Conservation (phyloP, 768 basidiomycete species). For the Pholiota microspora region DNA sequence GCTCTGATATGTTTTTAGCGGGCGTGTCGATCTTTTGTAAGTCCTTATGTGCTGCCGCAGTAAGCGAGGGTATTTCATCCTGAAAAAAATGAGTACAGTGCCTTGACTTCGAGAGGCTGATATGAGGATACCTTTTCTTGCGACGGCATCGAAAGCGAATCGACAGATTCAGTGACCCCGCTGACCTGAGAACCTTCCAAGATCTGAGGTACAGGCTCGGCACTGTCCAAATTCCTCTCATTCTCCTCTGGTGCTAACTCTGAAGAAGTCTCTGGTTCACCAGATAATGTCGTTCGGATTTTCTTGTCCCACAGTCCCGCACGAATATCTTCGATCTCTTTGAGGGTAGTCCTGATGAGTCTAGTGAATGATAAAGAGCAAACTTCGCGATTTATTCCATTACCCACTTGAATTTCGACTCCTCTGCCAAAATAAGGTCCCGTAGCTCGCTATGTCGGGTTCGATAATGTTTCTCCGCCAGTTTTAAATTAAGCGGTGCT, state of each 20-base stretch:
- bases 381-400: constrained; percentile 15
- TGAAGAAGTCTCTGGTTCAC: neutral
- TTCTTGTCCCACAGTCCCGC: constrained; percentile 61
- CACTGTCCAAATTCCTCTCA: neutral
- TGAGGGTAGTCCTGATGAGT: constrained; percentile 50
- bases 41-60: neutral
- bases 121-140: constrained; percentile 19
- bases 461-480: constrained; percentile 76
- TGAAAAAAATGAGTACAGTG: neutral
- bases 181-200: constrained; percentile 34
- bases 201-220: constrained; percentile 22
- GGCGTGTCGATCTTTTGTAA: neutral
- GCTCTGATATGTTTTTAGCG: neutral
- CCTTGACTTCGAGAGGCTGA: neutral
- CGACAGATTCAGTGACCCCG: constrained; percentile 29
- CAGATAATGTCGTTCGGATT: constrained; percentile 35
- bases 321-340: constrained; percentile 78
- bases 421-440: constrained; percentile 68
- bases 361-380: neutral
- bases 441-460: constrained; percentile 71
- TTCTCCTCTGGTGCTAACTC: neutral
- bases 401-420: constrained; percentile 70
- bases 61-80: neutral
- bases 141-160: constrained; percentile 19
- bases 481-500: constrained; percentile 65